Base-by-base conservation (phyloP, 192 early-diverging fungal genomes). In the Linnemannia zychae region DNA sequence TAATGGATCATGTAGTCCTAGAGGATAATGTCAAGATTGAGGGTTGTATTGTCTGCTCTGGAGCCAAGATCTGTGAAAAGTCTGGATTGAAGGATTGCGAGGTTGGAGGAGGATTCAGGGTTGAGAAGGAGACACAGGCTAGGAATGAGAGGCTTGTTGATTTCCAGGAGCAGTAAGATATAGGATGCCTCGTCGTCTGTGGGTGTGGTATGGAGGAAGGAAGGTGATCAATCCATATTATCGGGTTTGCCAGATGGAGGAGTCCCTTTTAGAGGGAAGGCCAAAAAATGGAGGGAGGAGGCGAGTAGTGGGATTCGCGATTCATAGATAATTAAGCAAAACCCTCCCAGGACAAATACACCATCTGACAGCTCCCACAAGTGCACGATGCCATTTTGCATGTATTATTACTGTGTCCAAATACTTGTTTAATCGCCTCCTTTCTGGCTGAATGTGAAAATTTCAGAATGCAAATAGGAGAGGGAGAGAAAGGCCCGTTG, bases 1-100 rank as follows among this genome's bases (percentile, higher is more conserved):
- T 99, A 53, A 97, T 99, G 97, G 98, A 99, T 86, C 92, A 98
- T 78, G 94, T 95, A 15, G 93, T 96, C 9, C 92, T 99, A 74
- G 98, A 97, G 72, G 99, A 99, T 86, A 91, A 91, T 80, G 97
- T 94, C 57, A 96, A 95, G 84, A 77, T 99, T 36, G 97, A 98
- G 70, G 93, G 93, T 16, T 97, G 96, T 78, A 91, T 98, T 65
- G 91, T 99, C 12, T 97, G 96, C 87, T 93, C 92, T 24, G 91
- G 95, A 75, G 92, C 94, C 38, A 97, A 94, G 84, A 89, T 99
- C 20, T 86, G 91, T 37, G 95, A 93, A 73, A 94, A 94, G 75
- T 89, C 92, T 15, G 82, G 91, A 57, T 91, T 99, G 50, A 98
- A 95, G 86, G 96, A 97, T 76, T 99, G 97, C 87, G 96, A 98